Conservation (phyloP, 352 stramenopile species). For the Pythium monospermum region DNA sequence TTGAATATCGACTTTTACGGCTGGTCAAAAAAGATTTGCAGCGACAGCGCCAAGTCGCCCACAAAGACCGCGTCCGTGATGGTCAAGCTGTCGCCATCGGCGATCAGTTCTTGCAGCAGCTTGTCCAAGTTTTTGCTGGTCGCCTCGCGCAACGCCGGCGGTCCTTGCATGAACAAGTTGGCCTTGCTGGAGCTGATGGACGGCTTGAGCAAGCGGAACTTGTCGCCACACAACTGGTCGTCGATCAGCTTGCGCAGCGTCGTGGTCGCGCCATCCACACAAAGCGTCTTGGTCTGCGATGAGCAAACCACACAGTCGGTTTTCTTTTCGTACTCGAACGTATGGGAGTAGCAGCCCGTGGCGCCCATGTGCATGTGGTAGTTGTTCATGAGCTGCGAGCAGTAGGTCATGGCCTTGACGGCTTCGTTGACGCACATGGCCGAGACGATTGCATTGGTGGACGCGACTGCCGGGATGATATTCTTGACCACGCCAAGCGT, state of each 20-base stretch:
- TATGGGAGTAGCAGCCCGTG: conserved; percentile 94
- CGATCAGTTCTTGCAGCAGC: conserved; percentile 83
- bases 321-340: conserved; percentile 95
- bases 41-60: conserved; percentile 62
- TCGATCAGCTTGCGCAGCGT: conserved; percentile 67
- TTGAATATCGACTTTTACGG: conserved; percentile 1
- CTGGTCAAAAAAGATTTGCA: conserved; percentile 52
- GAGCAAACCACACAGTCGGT: conserved; percentile 83
- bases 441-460: conserved; percentile 95
- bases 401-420: conserved; percentile 96
- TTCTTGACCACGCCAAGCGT: conserved; percentile 98
- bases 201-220: conserved; percentile 64
- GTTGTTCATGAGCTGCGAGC: conserved; percentile 95
- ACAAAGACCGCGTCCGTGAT: conserved; percentile 94
- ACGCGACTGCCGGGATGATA: conserved; percentile 97
- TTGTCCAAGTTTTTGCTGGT: conserved; percentile 92
- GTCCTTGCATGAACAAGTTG: conserved; percentile 82
- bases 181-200: conserved; percentile 56
- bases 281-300: conserved; percentile 55
- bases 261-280: conserved; percentile 39
- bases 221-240: conserved; percentile 52
- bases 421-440: conserved; percentile 96
- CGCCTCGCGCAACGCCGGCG: conserved; percentile 78
- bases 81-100: conserved; percentile 86
- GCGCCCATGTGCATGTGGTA: conserved; percentile 99